Base-by-base conservation (phyloP, 2,329 filamentous ascomycete genomes). In the Cladosporium sp. region DNA sequence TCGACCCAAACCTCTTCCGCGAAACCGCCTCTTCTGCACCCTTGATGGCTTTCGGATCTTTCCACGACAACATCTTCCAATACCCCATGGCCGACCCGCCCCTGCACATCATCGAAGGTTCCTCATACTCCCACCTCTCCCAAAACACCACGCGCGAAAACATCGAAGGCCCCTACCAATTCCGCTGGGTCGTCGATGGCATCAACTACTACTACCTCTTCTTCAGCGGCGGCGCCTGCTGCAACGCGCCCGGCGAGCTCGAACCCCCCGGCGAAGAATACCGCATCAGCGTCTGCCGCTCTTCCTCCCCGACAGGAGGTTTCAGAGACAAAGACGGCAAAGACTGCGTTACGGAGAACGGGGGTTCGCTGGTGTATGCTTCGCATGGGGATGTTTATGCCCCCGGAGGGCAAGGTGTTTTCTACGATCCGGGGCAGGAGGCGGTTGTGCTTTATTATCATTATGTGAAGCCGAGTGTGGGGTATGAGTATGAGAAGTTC, bases 41-140 rank as follows among this genome's bases (percentile, higher is more conserved):
- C 25, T 57, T 36, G 8, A 28, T 68, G 18, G 66, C 65, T 39
- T 91, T 90, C 66, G 89, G 88, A 23, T 89, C 86, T 16, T 91
- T 89, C 81, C 91, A 88, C 88, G 75, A 79, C 5, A 84, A 87
- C 71, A 82, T 91, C 67, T 89, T 86, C 77, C 85, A 87, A 72
- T 84, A 86, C 1, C 74, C 79, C 46, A 82, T 90, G 72, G 73
- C 59, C 25, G 48, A 67, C 48, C 67, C 68, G 1, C 68, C 69
- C 5, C 66, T 71, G 23, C 68, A 51, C 72, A 68, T 69, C 34
- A 25, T 60, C 6, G 18, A 14, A 28, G 74, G 80, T 0, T 36
- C 72, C 3, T n/a, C 54, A 1, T 68, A 69, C 26, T 77, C 79
- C 58, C 82, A 88, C 63, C 77, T 89, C 58, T 82, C 83, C 1